Conservation (phyloP, 352 stramenopile species). For the Phytopythium vexans region DNA sequence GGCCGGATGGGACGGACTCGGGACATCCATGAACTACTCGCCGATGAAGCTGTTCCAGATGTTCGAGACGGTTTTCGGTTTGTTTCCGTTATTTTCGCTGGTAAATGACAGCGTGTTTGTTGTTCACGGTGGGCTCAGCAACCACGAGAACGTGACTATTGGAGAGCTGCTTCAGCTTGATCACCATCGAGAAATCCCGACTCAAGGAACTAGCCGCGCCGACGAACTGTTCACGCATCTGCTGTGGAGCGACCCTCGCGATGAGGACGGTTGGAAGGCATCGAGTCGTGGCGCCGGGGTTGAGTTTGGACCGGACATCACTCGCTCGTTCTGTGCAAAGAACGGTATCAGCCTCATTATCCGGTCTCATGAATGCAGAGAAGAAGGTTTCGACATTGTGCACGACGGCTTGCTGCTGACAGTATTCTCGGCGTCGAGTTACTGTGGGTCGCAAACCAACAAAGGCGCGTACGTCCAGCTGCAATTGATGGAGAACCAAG, state of each 20-base stretch:
- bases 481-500: slow-evolving; percentile 54
- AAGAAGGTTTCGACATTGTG: slow-evolving; percentile 88
- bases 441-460: slow-evolving; percentile 91
- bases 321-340: slow-evolving; percentile 78
- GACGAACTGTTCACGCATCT: slow-evolving; percentile 90
- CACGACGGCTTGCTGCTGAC: slow-evolving; percentile 86
- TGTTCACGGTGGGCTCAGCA: slow-evolving; percentile 90
- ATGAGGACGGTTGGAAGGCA: slow-evolving; percentile 50
- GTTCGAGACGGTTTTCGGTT: slow-evolving; percentile 84
- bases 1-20: slow-evolving; percentile 50
- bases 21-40: slow-evolving; percentile 67
- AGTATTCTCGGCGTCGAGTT: slow-evolving; percentile 91
- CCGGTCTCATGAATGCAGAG: slow-evolving; percentile 92
- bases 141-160: slow-evolving; percentile 85
- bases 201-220: slow-evolving; percentile 70
- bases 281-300: slow-evolving; percentile 86
- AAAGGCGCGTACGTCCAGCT: slow-evolving; percentile 79
- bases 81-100: slow-evolving; percentile 89
- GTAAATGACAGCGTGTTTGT: slow-evolving; percentile 91
- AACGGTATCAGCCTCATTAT: slow-evolving; percentile 91
- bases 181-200: slow-evolving; percentile 86
- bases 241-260: slow-evolving; percentile 89
- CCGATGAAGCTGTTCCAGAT: slow-evolving; percentile 76
- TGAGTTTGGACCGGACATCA: slow-evolving; percentile 94
- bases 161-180: slow-evolving; percentile 82